These are phyloP conservation scores for Tilletia caries DNA, from an alignment of 1,284 basidiomycete species.

Conservation along the genomic window DNA sequence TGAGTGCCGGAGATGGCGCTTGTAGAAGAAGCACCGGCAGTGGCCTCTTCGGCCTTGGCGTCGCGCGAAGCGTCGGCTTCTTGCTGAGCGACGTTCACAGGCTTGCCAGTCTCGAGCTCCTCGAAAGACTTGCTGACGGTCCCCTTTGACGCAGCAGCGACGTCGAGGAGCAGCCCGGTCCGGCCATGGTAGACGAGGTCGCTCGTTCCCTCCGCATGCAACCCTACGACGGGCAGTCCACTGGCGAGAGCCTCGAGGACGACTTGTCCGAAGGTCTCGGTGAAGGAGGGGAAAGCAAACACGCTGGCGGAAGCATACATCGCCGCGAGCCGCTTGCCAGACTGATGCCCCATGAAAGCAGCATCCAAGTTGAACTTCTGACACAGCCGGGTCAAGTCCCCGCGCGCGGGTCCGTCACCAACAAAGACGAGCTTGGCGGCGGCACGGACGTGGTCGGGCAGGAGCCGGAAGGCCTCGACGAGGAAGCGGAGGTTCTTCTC, in stretches of 20 bases:
- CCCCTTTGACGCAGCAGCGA: conserved; percentile 31
- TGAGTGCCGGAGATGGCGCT: too few species aligned
- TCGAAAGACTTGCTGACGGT: conserved; percentile 15
- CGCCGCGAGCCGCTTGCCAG: conserved; percentile 48
- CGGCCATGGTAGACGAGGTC: conserved; percentile 59
- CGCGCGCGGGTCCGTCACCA: conserved; percentile 61
- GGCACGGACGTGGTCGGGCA: conserved; percentile 42
- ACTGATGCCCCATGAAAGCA: conserved; percentile 59
- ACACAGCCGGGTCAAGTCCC: conserved; percentile 58
- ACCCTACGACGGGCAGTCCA: conserved; percentile 61
- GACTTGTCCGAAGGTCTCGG: conserved; percentile 63
- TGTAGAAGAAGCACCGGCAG: conserved; percentile 16
- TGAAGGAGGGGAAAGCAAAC: conserved; percentile 61
- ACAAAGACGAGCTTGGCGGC: conserved; percentile 61
- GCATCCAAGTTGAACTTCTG: conserved; percentile 57
- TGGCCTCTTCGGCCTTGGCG: conserved; percentile 16
- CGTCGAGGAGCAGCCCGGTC: conserved; percentile 57
- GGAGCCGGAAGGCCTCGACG: conserved; percentile 57
- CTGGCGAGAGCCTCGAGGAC: conserved; percentile 62
- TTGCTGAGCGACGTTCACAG: neutral
- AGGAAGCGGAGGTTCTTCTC: conserved; percentile 64
- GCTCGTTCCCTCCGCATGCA: conserved; percentile 62
- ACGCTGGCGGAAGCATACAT: conserved; percentile 61
- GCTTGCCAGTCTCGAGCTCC: neutral
- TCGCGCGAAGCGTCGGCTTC: neutral